Conservation (phyloP, 192 early-diverging fungal genomes). For the Gamsiella multidivaricata region DNA sequence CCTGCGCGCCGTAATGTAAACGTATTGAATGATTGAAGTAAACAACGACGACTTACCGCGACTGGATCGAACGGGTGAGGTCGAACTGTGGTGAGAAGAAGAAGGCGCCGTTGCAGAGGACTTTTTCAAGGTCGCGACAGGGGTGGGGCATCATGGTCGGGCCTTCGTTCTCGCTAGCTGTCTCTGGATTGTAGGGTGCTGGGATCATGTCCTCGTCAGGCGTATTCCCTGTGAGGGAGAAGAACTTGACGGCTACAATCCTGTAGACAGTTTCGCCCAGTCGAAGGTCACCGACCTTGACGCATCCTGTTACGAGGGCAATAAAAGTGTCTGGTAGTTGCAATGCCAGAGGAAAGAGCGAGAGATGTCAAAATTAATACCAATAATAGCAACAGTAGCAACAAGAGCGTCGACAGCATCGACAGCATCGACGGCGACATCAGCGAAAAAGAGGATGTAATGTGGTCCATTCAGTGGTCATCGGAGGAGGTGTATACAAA, state of each 20-base stretch:
- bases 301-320: slow-evolving; percentile 74
- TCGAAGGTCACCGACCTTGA: slow-evolving; percentile 68
- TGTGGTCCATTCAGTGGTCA: too few species aligned
- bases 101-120: slow-evolving; percentile 89
- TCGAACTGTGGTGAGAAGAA: slow-evolving; percentile 93
- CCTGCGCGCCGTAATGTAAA: too few species aligned
- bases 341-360: slow-evolving; percentile 28
- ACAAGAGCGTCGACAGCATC: too few species aligned
- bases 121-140: slow-evolving; percentile 76
- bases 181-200: slow-evolving; percentile 50
- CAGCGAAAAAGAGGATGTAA: too few species aligned
- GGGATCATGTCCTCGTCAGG: slow-evolving; percentile 73
- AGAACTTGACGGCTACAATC: slow-evolving; percentile 77
- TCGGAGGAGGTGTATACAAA: too few species aligned
- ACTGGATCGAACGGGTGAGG: slow-evolving; percentile 83
- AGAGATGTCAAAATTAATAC: slow-evolving; percentile 5
- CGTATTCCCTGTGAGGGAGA: slow-evolving; percentile 77
- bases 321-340: slow-evolving; percentile 72
- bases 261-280: slow-evolving; percentile 74
- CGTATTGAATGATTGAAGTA: not conserved
- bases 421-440: too few species aligned
- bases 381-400: slow-evolving; percentile 23
- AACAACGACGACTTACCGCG: slow-evolving; percentile 68
- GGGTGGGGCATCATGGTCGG: slow-evolving; percentile 74
- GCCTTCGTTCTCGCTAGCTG: slow-evolving; percentile 55